A percentile compares a stretch with the other conserved stretches of the same genome.
These are phyloP conservation scores for Logfia minima DNA, from an alignment of 129 eudicot genomes.

Conservation along the genomic window DNA sequence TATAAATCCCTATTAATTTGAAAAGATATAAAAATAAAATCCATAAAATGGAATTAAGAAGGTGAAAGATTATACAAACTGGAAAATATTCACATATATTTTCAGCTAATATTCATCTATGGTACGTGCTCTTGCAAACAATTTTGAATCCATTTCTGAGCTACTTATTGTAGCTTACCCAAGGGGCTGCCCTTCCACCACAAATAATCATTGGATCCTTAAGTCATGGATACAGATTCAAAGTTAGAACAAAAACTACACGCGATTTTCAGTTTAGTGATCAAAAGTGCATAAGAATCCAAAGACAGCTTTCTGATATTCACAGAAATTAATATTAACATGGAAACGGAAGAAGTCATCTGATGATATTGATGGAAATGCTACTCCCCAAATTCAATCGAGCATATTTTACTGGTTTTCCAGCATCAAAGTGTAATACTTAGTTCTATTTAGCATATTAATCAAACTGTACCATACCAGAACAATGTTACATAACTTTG, in stretches of 20 bases:
- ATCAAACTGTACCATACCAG: background rate
- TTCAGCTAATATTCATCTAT: too few species aligned
- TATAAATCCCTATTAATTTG: background rate
- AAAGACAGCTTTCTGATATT: background rate
- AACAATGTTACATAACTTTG: background rate
- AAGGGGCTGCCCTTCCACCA: background rate
- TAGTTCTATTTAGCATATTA: background rate
- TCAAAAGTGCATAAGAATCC: background rate
- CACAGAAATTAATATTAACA: background rate
- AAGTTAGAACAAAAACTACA: background rate
- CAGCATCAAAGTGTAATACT: background rate
- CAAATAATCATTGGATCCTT: background rate
- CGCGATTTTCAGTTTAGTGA: background rate
- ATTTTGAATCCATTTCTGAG: background rate
- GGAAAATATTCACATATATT: too few species aligned
- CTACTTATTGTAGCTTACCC: background rate
- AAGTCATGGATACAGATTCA: background rate
- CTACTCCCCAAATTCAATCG: background rate
- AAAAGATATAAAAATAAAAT: background rate
- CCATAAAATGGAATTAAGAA: background rate
- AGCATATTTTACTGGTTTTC: background rate
- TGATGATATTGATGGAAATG: background rate
- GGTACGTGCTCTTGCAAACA: background rate
- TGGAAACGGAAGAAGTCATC: background rate
- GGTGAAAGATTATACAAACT: background rate